These are phyloP conservation scores for Cladorrhinum samala DNA, from an alignment of 495 filamentous ascomycete species.

Conservation along the genomic window DNA sequence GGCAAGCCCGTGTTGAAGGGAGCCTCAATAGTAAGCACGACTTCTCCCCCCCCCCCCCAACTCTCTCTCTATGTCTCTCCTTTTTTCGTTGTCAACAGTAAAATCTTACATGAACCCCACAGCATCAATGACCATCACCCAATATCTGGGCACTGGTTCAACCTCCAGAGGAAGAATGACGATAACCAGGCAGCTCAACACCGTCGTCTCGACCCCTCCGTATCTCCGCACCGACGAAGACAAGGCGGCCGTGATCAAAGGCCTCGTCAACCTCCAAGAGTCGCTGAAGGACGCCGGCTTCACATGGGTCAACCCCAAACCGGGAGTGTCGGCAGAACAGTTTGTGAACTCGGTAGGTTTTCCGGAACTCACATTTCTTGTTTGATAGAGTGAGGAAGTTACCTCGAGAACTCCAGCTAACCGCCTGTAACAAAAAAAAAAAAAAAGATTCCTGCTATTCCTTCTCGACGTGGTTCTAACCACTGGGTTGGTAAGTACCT, in stretches of 20 bases:
- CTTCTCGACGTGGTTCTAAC: slow-evolving; percentile 53
- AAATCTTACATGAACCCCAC: neutral
- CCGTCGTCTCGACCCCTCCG: slow-evolving; percentile 44
- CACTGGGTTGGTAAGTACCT: slow-evolving; percentile 52
- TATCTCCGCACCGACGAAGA: slow-evolving; percentile 47
- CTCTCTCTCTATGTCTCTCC: too few species aligned
- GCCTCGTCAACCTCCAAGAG: slow-evolving; percentile 52
- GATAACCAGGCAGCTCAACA: slow-evolving; percentile 50
- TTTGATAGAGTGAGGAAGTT: neutral
- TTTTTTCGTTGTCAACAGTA: too few species aligned
- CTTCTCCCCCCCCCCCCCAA: too few species aligned
- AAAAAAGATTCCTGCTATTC: slow-evolving; percentile 40
- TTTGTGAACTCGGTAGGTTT: slow-evolving; percentile 43
- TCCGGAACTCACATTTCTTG: neutral
- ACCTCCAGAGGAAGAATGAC: slow-evolving; percentile 53
- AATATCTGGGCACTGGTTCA: slow-evolving; percentile 57
- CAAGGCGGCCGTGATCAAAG: slow-evolving; percentile 41
- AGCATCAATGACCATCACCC: slow-evolving; percentile 54
- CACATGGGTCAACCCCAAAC: slow-evolving; percentile 45
- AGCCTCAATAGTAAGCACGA: slow-evolving; percentile 27
- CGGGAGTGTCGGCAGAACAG: slow-evolving; percentile 44
- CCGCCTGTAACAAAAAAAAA: too few species aligned
- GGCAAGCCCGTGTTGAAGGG: slow-evolving; percentile 55
- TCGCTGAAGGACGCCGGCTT: slow-evolving; percentile 47
- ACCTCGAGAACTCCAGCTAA: too few species aligned